Percentiles rank a stretch among this genome's conserved stretches.
These are phyloP conservation scores for Penicillium goetzii DNA, from an alignment of 495 filamentous ascomycete species.

Conservation along the genomic window DNA sequence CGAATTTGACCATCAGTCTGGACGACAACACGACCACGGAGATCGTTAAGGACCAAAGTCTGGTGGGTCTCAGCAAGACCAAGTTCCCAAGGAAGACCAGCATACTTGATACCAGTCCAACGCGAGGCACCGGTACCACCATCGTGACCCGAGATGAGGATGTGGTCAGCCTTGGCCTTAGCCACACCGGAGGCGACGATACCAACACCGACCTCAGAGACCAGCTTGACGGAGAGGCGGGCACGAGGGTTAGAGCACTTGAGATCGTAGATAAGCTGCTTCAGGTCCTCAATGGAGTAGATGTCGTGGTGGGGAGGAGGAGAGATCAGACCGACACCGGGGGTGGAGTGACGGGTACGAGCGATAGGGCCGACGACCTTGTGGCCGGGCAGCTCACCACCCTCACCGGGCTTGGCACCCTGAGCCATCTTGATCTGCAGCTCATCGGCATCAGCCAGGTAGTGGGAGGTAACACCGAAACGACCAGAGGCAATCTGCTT, in stretches of 20 bases:
- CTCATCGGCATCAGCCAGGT: constrained; percentile 97
- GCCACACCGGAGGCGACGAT: constrained; percentile 98
- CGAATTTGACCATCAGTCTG: constrained; percentile 97
- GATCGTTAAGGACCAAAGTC: constrained; percentile 96
- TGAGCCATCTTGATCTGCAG: constrained; percentile 99
- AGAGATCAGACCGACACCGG: constrained; percentile 97
- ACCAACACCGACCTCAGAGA: constrained; percentile 97
- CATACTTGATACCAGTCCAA: constrained; percentile 99
- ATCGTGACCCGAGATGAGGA: constrained; percentile 97
- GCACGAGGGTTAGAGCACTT: constrained; percentile 97
- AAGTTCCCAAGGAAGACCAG: constrained; percentile 96
- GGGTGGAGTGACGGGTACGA: constrained; percentile 96
- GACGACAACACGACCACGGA: constrained; percentile 94
- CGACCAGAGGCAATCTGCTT: constrained; percentile 98
- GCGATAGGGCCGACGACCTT: constrained; percentile 98
- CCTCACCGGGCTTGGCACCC: constrained; percentile 97
- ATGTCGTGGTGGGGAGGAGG: constrained; percentile 99
- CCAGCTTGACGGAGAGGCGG: constrained; percentile 96
- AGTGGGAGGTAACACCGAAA: constrained; percentile 97
- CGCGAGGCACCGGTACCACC: constrained; percentile 97
- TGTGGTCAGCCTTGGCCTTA: constrained; percentile 98
- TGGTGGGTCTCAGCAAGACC: constrained; percentile 98
- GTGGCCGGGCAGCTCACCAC: constrained; percentile 96
- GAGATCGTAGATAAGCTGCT: constrained; percentile 98
- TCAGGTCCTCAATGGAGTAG: constrained; percentile 98